Evolutionary conservation across 2,329 filamentous ascomycete genomes (phyloP).

Genomic region (Claviceps sp.): DNA sequence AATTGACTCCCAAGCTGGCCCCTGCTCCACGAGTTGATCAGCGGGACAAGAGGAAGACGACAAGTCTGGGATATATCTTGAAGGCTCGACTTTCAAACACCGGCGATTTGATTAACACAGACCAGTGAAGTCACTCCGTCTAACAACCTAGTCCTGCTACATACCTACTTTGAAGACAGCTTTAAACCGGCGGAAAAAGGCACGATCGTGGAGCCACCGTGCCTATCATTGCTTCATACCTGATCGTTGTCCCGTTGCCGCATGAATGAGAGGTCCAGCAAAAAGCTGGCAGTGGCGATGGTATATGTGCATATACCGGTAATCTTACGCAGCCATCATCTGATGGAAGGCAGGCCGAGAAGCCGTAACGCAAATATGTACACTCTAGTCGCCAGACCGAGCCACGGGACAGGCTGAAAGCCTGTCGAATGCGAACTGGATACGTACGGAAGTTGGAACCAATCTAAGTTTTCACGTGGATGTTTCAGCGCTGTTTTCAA

Average conservation of each 20-base stretch:
- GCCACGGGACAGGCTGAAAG: too few relatives aligned
- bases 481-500: too few relatives aligned
- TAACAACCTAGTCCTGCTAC: background rate
- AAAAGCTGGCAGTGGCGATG: background rate
- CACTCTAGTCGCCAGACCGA: too few relatives aligned
- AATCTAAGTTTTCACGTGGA: background rate
- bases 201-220: background rate
- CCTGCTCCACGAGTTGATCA: background rate
- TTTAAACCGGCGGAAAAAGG: background rate
- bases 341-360: too few relatives aligned
- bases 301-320: too few relatives aligned
- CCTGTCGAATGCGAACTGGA: background rate
- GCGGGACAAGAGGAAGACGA: background rate
- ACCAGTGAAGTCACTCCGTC: too few relatives aligned
- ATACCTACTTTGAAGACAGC: background rate
- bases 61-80: background rate
- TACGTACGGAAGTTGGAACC: too few relatives aligned
- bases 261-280: background rate
- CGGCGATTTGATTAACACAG: background rate
- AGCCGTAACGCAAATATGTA: too few relatives aligned
- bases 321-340: too few relatives aligned
- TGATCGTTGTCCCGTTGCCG: too few relatives aligned
- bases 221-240: too few relatives aligned
- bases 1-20: background rate
- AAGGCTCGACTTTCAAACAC: background rate